These are phyloP conservation scores for Coriolopsis trogii DNA, from an alignment of 1,284 basidiomycete genomes.

Conservation along the genomic window DNA sequence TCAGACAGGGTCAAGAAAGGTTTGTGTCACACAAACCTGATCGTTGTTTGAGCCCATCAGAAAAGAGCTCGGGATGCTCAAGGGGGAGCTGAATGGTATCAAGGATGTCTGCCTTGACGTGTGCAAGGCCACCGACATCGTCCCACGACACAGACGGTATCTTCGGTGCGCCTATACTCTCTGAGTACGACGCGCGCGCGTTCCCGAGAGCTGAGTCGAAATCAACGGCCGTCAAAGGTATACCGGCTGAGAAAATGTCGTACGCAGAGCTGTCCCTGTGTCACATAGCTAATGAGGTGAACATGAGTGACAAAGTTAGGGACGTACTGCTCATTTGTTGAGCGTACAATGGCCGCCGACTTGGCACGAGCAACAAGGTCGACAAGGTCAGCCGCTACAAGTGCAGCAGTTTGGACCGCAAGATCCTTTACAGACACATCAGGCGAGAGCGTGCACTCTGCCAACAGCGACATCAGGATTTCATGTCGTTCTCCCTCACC, in stretches of 20 bases:
- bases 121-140: constrained; percentile 91
- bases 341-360: constrained; percentile 61
- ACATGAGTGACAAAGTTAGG: neutral
- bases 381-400: constrained; percentile 84
- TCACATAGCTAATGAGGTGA: neutral
- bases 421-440: constrained; percentile 80
- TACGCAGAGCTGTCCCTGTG: constrained; percentile 9
- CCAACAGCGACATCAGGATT: constrained; percentile 61
- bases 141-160: constrained; percentile 98
- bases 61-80: constrained; percentile 93
- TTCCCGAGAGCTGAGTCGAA: constrained; percentile 78
- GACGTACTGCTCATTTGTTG: constrained; percentile 45
- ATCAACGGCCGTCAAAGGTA: constrained; percentile 68
- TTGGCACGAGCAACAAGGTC: constrained; percentile 72
- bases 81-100: constrained; percentile 97
- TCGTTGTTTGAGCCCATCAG: constrained; percentile 92
- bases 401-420: constrained; percentile 90
- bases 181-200: constrained; percentile 82
- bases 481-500: constrained; percentile 73
- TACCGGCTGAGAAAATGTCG: constrained; percentile 45
- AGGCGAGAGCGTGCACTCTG: constrained; percentile 54
- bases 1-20: neutral
- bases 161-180: constrained; percentile 94
- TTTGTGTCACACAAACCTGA: constrained; percentile 60
- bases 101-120: constrained; percentile 92